phyloP scores from a whole-genome alignment of 2,329 filamentous ascomycete species.

The Xenoacremonium recifei region DNA sequence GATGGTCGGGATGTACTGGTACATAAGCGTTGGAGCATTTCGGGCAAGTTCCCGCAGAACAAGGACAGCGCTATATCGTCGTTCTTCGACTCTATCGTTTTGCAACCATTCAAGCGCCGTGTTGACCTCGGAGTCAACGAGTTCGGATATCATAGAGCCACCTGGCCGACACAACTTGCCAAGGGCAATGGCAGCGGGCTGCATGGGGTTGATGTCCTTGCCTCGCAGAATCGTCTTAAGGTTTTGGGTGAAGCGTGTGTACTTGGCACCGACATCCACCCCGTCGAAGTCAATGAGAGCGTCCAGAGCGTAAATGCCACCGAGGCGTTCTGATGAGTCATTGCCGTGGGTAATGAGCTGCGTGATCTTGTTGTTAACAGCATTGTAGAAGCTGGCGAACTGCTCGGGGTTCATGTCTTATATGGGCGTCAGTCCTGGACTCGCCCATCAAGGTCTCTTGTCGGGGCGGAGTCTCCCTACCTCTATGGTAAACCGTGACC shows the following conservation, averaged over 20 bases:
- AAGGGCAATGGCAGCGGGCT: constrained; percentile 82
- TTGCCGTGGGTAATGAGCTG: constrained; percentile 77
- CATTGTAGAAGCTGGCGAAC: constrained; percentile 62
- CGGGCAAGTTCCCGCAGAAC: constrained; percentile 86
- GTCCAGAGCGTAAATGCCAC: constrained; percentile 89
- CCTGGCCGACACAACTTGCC: constrained; percentile 90
- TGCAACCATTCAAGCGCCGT: constrained; percentile 96
- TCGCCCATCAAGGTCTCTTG: too few relatives aligned
- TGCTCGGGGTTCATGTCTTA: constrained; percentile 76
- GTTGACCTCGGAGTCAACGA: constrained; percentile 96
- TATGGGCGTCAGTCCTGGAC: constrained; percentile 17
- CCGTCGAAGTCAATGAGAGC: constrained; percentile 95
- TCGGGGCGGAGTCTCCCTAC: too few relatives aligned
- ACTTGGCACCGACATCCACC: constrained; percentile 89
- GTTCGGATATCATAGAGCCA: constrained; percentile 88
- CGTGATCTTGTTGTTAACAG: constrained; percentile 57
- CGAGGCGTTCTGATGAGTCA: constrained; percentile 85
- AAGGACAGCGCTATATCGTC: constrained; percentile 89
- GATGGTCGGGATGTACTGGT: constrained; percentile 90
- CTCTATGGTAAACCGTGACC: constrained; percentile 54
- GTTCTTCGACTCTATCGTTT: constrained; percentile 88
- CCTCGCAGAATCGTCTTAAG: constrained; percentile 84
- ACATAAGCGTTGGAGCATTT: constrained; percentile 93
- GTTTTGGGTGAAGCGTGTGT: constrained; percentile 89
- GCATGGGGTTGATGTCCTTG: constrained; percentile 88